Percentiles rank a stretch among this genome's conserved stretches.
phyloP scores from a whole-genome alignment of 805 yeast genomes.

The Kazachstania bromeliacearum region DNA sequence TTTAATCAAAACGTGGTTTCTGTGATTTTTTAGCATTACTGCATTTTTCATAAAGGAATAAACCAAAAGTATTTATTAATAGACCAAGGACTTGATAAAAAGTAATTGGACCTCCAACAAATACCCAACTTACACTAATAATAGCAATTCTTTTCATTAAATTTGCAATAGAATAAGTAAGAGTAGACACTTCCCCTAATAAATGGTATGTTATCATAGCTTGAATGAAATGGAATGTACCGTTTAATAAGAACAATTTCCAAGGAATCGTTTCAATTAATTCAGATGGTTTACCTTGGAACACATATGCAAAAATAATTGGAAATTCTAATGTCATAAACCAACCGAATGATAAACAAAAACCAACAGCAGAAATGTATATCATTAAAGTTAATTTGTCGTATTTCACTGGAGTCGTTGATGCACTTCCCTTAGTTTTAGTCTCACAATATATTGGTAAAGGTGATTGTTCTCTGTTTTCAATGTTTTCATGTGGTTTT shows the following conservation, averaged over 20 bases:
- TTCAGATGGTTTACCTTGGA: constrained; percentile 13
- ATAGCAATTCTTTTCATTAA: constrained; percentile 83
- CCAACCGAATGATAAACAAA: constrained; percentile 60
- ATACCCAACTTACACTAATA: constrained; percentile 66
- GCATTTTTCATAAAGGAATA: constrained; percentile 52
- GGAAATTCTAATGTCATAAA: constrained; percentile 58
- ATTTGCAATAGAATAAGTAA: constrained; percentile 78
- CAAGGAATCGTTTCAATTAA: constrained; percentile 32
- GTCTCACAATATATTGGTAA: constrained; percentile 10
- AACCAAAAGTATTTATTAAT: constrained; percentile 42
- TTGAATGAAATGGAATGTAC: constrained; percentile 70
- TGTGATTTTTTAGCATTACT: constrained; percentile 9
- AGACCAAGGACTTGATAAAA: constrained; percentile 42
- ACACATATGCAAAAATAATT: constrained; percentile 14
- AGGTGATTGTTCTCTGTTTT: constrained; percentile 12
- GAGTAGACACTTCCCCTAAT: constrained; percentile 71
- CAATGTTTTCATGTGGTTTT: background rate
- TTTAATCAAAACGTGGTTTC: constrained; percentile 8
- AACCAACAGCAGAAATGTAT: constrained; percentile 70
- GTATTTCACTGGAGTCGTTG: constrained; percentile 35
- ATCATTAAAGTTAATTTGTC: constrained; percentile 75
- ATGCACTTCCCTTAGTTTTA: background rate
- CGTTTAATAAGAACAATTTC: constrained; percentile 52
- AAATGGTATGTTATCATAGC: constrained; percentile 74
- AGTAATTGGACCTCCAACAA: constrained; percentile 43